Evolutionary conservation across 2,329 filamentous ascomycete genomes (phyloP), one percentile per base, ranked within the genome.

Genomic region (Trichoderma afroharzianum): DNA sequence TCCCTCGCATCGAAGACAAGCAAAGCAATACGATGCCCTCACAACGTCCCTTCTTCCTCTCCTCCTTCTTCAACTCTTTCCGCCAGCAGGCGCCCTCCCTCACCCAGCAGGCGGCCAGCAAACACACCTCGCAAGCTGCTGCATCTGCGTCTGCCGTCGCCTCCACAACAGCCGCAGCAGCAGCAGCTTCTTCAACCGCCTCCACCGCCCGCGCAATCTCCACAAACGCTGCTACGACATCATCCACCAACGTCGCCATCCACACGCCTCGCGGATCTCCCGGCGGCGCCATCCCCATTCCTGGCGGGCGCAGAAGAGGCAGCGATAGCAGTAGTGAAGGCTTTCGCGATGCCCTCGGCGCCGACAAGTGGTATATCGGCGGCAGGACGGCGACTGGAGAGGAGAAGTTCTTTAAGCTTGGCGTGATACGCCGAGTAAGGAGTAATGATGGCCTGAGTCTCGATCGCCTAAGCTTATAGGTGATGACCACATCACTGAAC

Each of bases 281-380:
- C 43, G 50, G 76, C 68, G 69, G 73, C 18, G 76, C 79, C 67
- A 84, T 86, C 21, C 84, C 84, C 43, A 84, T 83, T 47, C 83
- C 80, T 15, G 72, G 74, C 1, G 73, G 78, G 33, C 82, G 85
- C 15, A 85, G 91, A 70, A 85, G 92, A 70, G 92, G 92, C 30
- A 93, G 91, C 75, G 92, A 94, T 75, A 93, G 90, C 80, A 92
- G 88, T 74, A 90, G 87, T 68, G 92, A 94, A 77, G 92, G 92
- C 2, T 94, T 94, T 79, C 85, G 91, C 67, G 92, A 94, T 73
- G 90, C 90, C 43, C 81, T 90, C 63, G 91, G 91, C 2, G 87
- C 88, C 1, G 92, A 95, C 74, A 94, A 93, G 82, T 93, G 92
- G 91, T 95, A 94, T 77, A 92, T 95, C 69, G 92, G 92, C 26